These are phyloP conservation scores for Aeschynomene evenia DNA, from an alignment of 306 rosid genomes.

Conservation along the genomic window DNA sequence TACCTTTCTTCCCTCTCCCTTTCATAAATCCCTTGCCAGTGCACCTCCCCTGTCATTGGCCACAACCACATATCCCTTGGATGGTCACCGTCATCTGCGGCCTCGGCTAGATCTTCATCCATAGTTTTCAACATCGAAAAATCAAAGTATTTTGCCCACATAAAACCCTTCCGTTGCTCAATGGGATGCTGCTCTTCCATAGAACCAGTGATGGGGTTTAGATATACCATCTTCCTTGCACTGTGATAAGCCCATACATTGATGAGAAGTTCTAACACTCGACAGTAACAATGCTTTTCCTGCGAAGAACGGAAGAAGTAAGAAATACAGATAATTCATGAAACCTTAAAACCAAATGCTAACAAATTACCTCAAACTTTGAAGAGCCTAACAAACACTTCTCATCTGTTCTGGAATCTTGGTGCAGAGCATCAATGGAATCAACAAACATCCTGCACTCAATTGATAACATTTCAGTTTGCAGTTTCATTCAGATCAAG, in stretches of 20 bases:
- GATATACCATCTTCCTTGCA: slow-evolving; percentile 79
- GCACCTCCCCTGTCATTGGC: slow-evolving; percentile 93
- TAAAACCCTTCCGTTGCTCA: slow-evolving; percentile 66
- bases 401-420: slow-evolving; percentile 42
- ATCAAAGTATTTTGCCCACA: slow-evolving; percentile 85
- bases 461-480: slow-evolving; percentile 32
- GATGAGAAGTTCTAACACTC: slow-evolving; percentile 80
- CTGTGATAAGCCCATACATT: slow-evolving; percentile 98
- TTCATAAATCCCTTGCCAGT: slow-evolving; percentile 93
- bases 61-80: slow-evolving; percentile 76
- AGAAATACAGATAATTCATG: slow-evolving; percentile 23
- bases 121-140: slow-evolving; percentile 70
- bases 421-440: slow-evolving; percentile 74
- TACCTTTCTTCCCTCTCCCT: slow-evolving; percentile 93
- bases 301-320: slow-evolving; percentile 34
- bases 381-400: slow-evolving; percentile 75
- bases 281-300: slow-evolving; percentile 87
- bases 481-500: slow-evolving; percentile 16
- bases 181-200: slow-evolving; percentile 83
- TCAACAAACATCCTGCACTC: slow-evolving; percentile 85
- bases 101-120: slow-evolving; percentile 97
- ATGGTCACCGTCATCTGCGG: slow-evolving; percentile 83
- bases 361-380: slow-evolving; percentile 63
- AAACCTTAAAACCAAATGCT: slow-evolving; percentile 18
- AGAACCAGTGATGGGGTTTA: slow-evolving; percentile 71